These are phyloP conservation scores for Geoglossum glabrum DNA, from an alignment of 495 filamentous ascomycete genomes.

Conservation along the genomic window DNA sequence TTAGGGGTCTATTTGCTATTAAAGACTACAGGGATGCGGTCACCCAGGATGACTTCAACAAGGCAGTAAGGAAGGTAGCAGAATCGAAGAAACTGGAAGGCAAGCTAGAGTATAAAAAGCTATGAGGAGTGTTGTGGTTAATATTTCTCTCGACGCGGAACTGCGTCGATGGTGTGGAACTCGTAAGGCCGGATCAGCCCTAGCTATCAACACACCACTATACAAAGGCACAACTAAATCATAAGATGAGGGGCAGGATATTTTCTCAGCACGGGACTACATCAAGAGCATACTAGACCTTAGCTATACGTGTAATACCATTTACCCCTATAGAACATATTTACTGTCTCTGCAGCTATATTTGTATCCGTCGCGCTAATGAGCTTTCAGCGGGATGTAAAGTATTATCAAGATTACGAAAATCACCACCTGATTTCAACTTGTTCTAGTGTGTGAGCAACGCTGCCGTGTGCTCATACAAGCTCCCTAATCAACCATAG, in stretches of 20 bases:
- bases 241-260: not conserved
- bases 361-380: no score
- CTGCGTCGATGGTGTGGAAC: no score
- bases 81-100: constrained; percentile 97
- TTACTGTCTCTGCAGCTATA: not conserved
- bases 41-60: constrained; percentile 98
- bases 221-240: not conserved
- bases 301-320: not conserved
- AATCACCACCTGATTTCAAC: no score
- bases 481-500: no score
- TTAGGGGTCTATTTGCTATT: constrained; percentile 84
- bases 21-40: constrained; percentile 90
- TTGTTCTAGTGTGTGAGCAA: no score
- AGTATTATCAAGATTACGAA: no score
- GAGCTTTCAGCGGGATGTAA: no score
- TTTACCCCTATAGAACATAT: not conserved
- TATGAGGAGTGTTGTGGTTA: constrained; percentile 28
- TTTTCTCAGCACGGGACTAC: not conserved
- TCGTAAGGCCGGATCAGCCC: no score
- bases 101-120: constrained; percentile 92
- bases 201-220: no score
- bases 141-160: not conserved
- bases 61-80: constrained; percentile 88
- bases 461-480: no score
- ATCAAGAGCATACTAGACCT: not conserved